phyloP scores from a whole-genome alignment of 495 filamentous ascomycete species.

The Penicillium paradoxum region DNA sequence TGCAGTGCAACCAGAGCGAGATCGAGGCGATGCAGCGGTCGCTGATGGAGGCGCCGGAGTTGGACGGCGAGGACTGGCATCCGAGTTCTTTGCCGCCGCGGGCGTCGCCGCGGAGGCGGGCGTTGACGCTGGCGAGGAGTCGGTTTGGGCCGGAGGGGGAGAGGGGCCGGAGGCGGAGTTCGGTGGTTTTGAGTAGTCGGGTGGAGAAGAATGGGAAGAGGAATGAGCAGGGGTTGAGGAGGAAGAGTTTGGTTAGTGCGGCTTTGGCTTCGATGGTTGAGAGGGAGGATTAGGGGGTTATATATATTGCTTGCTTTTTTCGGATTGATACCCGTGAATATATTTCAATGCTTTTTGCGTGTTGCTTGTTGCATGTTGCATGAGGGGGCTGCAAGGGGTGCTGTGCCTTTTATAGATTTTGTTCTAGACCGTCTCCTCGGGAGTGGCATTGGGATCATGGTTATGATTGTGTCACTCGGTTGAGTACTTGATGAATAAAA shows the following conservation, averaged over 20 bases:
- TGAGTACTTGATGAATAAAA: too few species aligned
- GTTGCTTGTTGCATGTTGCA: not conserved
- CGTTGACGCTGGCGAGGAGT: conserved; percentile 23
- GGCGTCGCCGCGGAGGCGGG: conserved; percentile 27
- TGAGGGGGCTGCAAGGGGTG: too few species aligned
- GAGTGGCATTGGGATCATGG: too few species aligned
- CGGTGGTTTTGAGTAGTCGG: conserved; percentile 25
- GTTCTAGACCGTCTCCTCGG: too few species aligned
- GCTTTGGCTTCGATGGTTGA: conserved; percentile 40
- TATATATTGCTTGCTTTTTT: not conserved
- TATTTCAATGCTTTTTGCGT: not conserved
- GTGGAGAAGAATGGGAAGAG: conserved; percentile 41
- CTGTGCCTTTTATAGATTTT: too few species aligned
- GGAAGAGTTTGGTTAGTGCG: conserved; percentile 45
- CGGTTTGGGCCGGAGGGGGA: conserved; percentile 25
- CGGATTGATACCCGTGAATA: not conserved
- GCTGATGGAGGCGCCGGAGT: conserved; percentile 6
- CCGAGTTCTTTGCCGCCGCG: conserved; percentile 41
- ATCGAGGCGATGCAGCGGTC: conserved; percentile 35
- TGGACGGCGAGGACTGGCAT: conserved; percentile 40
- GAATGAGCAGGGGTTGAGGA: conserved; percentile 37
- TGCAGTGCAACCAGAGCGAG: conserved; percentile 37
- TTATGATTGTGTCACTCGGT: too few species aligned
- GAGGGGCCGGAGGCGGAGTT: conserved; percentile 30
- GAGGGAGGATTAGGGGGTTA: conserved; percentile 2